Base-by-base conservation (phyloP, 2,329 filamentous ascomycete species). In the Zalaria sp. region DNA sequence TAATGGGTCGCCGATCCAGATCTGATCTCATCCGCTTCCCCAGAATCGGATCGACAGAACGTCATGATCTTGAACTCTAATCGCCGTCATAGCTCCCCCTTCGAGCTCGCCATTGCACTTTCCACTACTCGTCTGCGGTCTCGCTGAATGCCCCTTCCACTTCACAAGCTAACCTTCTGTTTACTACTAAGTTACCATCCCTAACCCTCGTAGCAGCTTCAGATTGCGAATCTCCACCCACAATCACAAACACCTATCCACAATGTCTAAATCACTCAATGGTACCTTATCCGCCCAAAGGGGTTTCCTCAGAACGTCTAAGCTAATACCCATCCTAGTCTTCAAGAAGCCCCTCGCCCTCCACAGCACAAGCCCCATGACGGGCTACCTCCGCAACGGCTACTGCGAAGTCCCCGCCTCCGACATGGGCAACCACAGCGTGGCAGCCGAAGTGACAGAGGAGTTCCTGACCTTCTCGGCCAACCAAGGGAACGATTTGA, bases 401-500 rank as follows among this genome's bases (percentile, higher is more conserved):
- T 79, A 76, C 57, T 79, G 76, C 59, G 63, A 71, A 46, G 66
- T 71, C 4, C 72, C 69, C 3, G 55, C 60, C 2, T 62, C 64
- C 9, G 75, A 80, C 51, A 60, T 57, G 11, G 76, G 75, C 25
- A 79, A 78, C 55, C 76, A 80, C 53, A 68, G 69, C 26, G 62
- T 80, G 25, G 75, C 75, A n/a, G 63, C 57, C 40, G 66, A 73
- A 27, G 61, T 80, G 1, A 75, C 71, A 5, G 66, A 75, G 44
- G 69, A 74, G 49, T 80, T 80, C 55, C 70, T 79, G 29, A 72
- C 78, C 52, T 79, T 73, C 61, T 68, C 67, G 28, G 73, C 75
- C 11, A 62, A 65, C 4, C 65, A 67, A 32, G 76, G 75, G 34
- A 79, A 79, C 51, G 71, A 79, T 51, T 61, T 80, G 29, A 66